Evolutionary conservation across 495 filamentous ascomycete species (phyloP).

Genomic region (Aspergillus leporis): DNA sequence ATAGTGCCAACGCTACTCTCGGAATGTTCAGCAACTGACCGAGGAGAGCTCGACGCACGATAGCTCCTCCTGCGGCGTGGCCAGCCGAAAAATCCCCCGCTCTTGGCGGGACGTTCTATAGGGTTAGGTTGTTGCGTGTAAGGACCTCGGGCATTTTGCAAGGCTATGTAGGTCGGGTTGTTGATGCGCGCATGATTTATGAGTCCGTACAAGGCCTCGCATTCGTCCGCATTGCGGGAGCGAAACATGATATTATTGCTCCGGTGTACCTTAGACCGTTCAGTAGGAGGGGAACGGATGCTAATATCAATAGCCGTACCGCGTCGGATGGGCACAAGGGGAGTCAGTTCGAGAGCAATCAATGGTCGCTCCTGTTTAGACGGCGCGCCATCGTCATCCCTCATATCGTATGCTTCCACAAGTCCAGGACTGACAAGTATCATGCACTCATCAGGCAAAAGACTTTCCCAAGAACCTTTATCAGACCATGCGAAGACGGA

Average conservation of each 20-base stretch:
- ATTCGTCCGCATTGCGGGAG: conserved; percentile 73
- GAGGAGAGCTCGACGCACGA: conserved; percentile 55
- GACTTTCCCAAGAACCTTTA: conserved; percentile 75
- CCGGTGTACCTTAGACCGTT: conserved; percentile 67
- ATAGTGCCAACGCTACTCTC: conserved; percentile 60
- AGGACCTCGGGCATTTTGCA: conserved; percentile 66
- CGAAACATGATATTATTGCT: conserved; percentile 85
- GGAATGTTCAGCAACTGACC: conserved; percentile 53
- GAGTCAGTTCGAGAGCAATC: conserved; percentile 80
- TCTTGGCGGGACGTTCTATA: conserved; percentile 33
- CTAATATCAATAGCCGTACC: conserved; percentile 93
- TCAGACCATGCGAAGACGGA: conserved; percentile 85
- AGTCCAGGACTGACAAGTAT: conserved; percentile 81
- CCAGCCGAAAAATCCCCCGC: conserved; percentile 46
- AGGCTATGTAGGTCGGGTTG: conserved; percentile 83
- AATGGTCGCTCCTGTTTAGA: conserved; percentile 58
- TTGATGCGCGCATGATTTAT: conserved; percentile 83
- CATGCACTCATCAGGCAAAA: conserved; percentile 73
- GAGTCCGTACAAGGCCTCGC: conserved; percentile 74
- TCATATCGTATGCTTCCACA: conserved; percentile 78
- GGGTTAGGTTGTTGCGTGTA: conserved; percentile 32
- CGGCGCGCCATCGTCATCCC: conserved; percentile 17
- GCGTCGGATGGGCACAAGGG: conserved; percentile 80
- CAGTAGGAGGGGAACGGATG: conserved; percentile 76
- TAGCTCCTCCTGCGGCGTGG: conserved; percentile 56